Evolutionary conservation across 2,329 filamentous ascomycete genomes (phyloP), one percentile per base, ranked within the genome.

Genomic region (Diaporthe caulivora): DNA sequence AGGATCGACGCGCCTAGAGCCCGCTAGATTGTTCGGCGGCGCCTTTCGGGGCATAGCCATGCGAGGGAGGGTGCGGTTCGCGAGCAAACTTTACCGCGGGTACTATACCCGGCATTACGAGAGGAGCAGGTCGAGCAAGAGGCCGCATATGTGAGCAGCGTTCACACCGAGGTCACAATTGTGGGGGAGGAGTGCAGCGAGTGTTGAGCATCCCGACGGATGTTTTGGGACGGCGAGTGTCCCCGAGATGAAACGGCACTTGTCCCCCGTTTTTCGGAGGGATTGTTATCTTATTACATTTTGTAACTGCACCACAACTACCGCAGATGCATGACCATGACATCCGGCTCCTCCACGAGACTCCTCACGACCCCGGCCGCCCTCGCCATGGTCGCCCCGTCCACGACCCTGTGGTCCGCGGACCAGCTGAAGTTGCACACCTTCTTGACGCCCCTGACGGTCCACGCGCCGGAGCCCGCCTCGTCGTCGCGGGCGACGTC

Each of bases 371-470:
- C 89, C 79, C 95, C 95, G 17, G 95, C 95, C 81, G 96, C 96
- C 77, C 95, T 89, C 26, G 97, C 97, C 90, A 98, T 95, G 74
- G 95, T 98, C 60, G 96, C 96, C 2, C 97, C 97, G 83, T 99
- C 97, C 60, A 98, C 92, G 70, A 98, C 94, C 26, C 97, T 88
- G 83, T 99, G 97, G 83, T 98, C 95, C 8, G 96, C 96, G 82
- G 94, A 96, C 96, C 96, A 98, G 84, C 95, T 98, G 78, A 98
- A 95, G 80, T 97, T 95, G 81, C 93, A 92, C 75, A 97, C 89
- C 79, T 97, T 92, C 82, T 91, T 70, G 40, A 75, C 26, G 26
- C 73, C 73, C 29, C 24, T 71, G 17, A 75, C 68, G 44, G 24
- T 47, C 73, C 73, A 75, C 53, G 58, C 40, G 94, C 83, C 90